Evolutionary conservation across 345 rosid species (phyloP).

Genomic region (Populus alba): DNA sequence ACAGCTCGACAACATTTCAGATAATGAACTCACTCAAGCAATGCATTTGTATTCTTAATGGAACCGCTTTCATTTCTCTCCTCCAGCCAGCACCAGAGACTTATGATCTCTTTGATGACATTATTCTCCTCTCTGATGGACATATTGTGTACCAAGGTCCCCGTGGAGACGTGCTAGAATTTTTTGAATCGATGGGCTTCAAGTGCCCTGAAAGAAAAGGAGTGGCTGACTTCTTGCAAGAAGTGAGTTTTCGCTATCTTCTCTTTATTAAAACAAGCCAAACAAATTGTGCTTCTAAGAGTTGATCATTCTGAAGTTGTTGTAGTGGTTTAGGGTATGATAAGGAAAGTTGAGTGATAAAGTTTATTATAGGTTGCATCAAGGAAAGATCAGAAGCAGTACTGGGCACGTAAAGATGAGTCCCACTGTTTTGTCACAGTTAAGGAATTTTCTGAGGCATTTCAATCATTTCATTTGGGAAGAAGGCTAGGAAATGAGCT

Average conservation of each 20-base stretch:
- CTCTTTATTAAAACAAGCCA: no score
- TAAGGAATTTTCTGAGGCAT: slow-evolving; percentile 59
- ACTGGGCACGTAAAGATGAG: slow-evolving; percentile 47
- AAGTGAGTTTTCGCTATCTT: slow-evolving; percentile 30
- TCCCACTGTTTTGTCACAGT: slow-evolving; percentile 51
- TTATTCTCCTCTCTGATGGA: slow-evolving; percentile 64
- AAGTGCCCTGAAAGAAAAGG: slow-evolving; percentile 75
- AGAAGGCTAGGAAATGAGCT: slow-evolving; percentile 39
- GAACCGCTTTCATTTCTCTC: slow-evolving; percentile 67
- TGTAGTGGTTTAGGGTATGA: no score
- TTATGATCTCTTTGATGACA: slow-evolving; percentile 61
- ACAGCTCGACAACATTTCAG: slow-evolving; percentile 73
- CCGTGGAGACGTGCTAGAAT: slow-evolving; percentile 49
- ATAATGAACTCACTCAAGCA: slow-evolving; percentile 73
- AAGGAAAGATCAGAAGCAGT: slow-evolving; percentile 66
- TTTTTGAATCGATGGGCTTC: slow-evolving; percentile 66
- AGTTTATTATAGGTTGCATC: slow-evolving; percentile 56
- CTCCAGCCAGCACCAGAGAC: slow-evolving; percentile 88
- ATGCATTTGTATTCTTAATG: slow-evolving; percentile 52
- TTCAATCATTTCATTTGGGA: slow-evolving; percentile 41
- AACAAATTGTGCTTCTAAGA: no score
- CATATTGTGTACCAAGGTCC: slow-evolving; percentile 70
- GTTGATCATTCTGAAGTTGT: no score
- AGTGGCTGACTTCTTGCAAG: slow-evolving; percentile 77
- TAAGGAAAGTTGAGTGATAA: no score